Base-by-base conservation (phyloP, 306 rosid genomes). In the Dryas alaskensis region DNA sequence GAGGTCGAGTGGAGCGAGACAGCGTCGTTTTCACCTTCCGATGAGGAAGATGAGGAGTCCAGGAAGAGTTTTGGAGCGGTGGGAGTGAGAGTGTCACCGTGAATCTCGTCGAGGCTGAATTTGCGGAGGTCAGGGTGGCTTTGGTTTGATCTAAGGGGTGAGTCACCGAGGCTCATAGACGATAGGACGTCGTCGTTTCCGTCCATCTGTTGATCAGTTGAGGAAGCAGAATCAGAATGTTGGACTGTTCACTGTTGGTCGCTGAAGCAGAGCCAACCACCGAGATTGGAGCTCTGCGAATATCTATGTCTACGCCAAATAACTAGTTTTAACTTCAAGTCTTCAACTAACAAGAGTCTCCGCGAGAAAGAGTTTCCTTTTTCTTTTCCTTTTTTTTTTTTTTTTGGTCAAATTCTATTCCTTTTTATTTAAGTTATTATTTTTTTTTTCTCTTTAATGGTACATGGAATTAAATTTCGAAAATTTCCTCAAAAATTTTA, bases 1-100 rank as follows among this genome's bases (percentile, higher is more conserved):
- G 88, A 85, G 25, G 98, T 89, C 79, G 89, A 90, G 47, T 83
- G 86, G 74, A 92, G 82, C 10, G 92, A 72, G 27, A 85, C 75
- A 74, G 69, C 89, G 65, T 54, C 89, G 49, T 82, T 62, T 13
- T 80, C 92, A 66, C 80, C 84, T 12, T 80, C 87, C 47, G 90
- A 89, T 10, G 81, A 80, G 50, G 81, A 75, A 22, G 80, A 67
- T 72, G 73, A 39, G 25, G 62, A 77, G 57, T 80, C 78, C 59
- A 54, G 9, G 52, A 80, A 73, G 60, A 9, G 58, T 27, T 66
- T 62, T 16, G 49, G 43, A n/a, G 48, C 55, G 3, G 10, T 42
- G 25, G 25, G 13, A 40, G 22, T 61, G 12, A 63, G 31, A 6
- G 68, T 43, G n/a, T 12, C 17, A 37, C 45, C 1, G 7, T 37